Percentiles rank a stretch among this genome's conserved stretches.
Conservation (phyloP, 192 early-diverging fungal genomes). For the Oehlia diaphana region DNA sequence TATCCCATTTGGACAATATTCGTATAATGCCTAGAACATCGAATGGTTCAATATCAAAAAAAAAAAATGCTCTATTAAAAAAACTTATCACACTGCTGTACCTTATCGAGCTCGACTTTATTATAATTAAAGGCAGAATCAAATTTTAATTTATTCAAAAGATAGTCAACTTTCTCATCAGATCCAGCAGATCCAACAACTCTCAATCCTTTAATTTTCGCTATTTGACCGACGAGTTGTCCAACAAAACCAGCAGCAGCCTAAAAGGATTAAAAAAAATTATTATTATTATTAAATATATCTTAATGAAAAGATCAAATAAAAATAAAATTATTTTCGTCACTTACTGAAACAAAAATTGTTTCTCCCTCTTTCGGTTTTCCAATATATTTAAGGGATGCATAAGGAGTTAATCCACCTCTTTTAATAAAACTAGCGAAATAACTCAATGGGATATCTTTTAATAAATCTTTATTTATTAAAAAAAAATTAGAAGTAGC, state of each 20-base stretch:
- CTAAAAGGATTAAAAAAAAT: constrained; percentile 21
- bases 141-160: constrained; percentile 62
- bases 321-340: background rate
- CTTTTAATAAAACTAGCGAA: constrained; percentile 21
- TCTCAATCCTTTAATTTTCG: constrained; percentile 65
- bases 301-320: no score
- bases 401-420: constrained; percentile 27
- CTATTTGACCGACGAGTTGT: constrained; percentile 72
- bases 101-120: constrained; percentile 44
- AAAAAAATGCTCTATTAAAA: no score
- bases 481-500: constrained; percentile 55
- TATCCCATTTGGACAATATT: constrained; percentile 74
- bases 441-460: constrained; percentile 10
- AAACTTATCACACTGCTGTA: no score
- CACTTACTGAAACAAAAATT: constrained; percentile 60
- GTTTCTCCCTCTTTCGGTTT: constrained; percentile 83
- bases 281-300: background rate
- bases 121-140: constrained; percentile 89
- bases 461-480: constrained; percentile 75
- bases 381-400: constrained; percentile 58
- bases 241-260: constrained; percentile 85
- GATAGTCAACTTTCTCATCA: constrained; percentile 71
- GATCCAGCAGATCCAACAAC: constrained; percentile 76
- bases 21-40: constrained; percentile 53
- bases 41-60: constrained; percentile 31